Conservation (phyloP, 2,329 filamentous ascomycete species). For the Claviceps capensis region DNA sequence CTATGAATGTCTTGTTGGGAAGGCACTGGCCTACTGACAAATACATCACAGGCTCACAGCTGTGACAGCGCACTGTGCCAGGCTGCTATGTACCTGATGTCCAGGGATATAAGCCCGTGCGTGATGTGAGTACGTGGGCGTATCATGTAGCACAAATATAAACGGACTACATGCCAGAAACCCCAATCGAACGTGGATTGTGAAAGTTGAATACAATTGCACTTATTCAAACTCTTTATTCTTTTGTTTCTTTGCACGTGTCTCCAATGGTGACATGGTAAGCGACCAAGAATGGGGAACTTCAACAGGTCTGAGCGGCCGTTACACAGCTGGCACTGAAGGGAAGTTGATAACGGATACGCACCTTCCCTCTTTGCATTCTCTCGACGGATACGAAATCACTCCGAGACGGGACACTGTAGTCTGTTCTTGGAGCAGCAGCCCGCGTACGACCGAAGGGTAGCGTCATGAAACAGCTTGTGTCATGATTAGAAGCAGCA, state of each 20-base stretch:
- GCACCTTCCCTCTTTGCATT: slow-evolving; percentile 2
- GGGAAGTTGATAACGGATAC: neutral
- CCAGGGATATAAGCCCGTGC: too few species aligned
- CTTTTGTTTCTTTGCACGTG: neutral
- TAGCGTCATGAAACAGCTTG: neutral
- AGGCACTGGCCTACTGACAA: neutral
- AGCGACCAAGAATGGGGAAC: neutral
- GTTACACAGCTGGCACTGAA: neutral
- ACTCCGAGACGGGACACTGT: too few species aligned
- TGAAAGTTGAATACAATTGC: neutral
- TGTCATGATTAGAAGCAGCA: neutral
- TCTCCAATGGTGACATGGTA: neutral
- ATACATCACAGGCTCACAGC: neutral
- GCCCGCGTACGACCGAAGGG: neutral
- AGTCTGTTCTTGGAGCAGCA: neutral
- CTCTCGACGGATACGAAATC: neutral
- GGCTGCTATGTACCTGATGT: neutral
- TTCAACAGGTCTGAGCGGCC: neutral
- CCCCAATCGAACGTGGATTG: too few species aligned
- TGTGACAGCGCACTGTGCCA: neutral
- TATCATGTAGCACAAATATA: too few species aligned
- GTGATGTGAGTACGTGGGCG: too few species aligned
- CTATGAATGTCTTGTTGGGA: neutral
- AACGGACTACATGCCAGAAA: too few species aligned
- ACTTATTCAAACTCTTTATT: neutral